Evolutionary conservation across 2,329 filamentous ascomycete species (phyloP).

Genomic region (Fusarium buxicola): DNA sequence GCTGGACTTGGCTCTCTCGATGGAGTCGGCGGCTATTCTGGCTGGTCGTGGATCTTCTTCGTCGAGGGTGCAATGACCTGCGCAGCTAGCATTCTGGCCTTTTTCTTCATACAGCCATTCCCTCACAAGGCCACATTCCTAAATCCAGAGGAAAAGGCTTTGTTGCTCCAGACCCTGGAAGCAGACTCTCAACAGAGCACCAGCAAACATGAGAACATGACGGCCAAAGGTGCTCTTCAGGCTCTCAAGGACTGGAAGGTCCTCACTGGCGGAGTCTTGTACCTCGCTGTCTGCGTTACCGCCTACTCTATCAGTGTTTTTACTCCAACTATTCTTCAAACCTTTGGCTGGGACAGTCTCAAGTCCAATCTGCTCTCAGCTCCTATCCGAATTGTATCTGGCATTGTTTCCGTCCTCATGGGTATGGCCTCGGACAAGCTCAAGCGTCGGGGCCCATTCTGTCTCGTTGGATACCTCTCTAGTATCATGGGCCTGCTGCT

Average conservation of each 20-base stretch:
- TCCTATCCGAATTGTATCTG: slow-evolving; percentile 46
- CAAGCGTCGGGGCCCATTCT: slow-evolving; percentile 6
- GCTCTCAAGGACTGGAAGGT: slow-evolving; percentile 63
- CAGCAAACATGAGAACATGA: slow-evolving; percentile 40
- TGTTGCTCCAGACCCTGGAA: slow-evolving; percentile 33
- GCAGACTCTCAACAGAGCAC: slow-evolving; percentile 28
- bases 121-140: slow-evolving; percentile 31
- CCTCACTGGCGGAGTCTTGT: slow-evolving; percentile 55
- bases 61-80: slow-evolving; percentile 35
- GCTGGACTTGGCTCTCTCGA: slow-evolving; percentile 40
- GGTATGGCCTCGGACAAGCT: slow-evolving; percentile 5
- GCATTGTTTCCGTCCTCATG: slow-evolving; percentile 47
- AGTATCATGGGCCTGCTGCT: slow-evolving; percentile 6
- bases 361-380: slow-evolving; percentile 49
- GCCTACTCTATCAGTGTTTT: slow-evolving; percentile 50
- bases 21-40: slow-evolving; percentile 34
- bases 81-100: slow-evolving; percentile 26
- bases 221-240: slow-evolving; percentile 60
- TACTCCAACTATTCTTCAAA: slow-evolving; percentile 50
- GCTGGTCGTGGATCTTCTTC: slow-evolving; percentile 43
- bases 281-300: slow-evolving; percentile 44
- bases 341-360: slow-evolving; percentile 47
- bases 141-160: slow-evolving; percentile 31
- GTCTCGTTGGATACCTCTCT: not conserved
- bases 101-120: slow-evolving; percentile 36